phyloP scores from a whole-genome alignment of 345 rosid genomes.

The thale cress (Arabidopsis thaliana) region DNA sequence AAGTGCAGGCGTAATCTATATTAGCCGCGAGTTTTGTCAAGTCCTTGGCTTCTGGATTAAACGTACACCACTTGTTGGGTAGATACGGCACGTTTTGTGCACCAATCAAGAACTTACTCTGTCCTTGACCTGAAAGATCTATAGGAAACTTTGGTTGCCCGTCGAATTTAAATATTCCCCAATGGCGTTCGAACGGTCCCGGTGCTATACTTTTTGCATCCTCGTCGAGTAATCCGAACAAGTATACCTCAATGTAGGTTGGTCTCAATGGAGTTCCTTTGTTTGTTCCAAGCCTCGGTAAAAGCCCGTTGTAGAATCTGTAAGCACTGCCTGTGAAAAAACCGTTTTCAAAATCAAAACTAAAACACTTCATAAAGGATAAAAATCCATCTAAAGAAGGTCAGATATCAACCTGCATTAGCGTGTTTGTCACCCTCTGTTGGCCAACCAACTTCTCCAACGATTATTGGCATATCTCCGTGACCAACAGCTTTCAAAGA shows the following conservation, averaged over 20 bases:
- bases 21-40: slow-evolving; percentile 64
- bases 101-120: slow-evolving; percentile 57
- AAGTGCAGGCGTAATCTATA: slow-evolving; percentile 68
- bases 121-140: slow-evolving; percentile 70
- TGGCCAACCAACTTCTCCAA: slow-evolving; percentile 30
- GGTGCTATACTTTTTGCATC: slow-evolving; percentile 46
- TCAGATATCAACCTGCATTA: slow-evolving; percentile 29
- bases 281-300: slow-evolving; percentile 63
- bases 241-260: slow-evolving; percentile 64
- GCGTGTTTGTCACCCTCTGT: slow-evolving; percentile 57
- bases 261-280: slow-evolving; percentile 79
- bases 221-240: slow-evolving; percentile 63
- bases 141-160: slow-evolving; percentile 78
- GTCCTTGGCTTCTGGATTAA: slow-evolving; percentile 67
- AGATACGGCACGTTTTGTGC: slow-evolving; percentile 67
- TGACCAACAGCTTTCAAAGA: slow-evolving; percentile 65
- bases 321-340: slow-evolving; percentile 49
- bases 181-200: slow-evolving; percentile 83
- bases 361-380: background rate
- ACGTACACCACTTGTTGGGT: slow-evolving; percentile 65
- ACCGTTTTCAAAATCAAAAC: background rate
- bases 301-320: slow-evolving; percentile 76
- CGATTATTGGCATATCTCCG: slow-evolving; percentile 55
- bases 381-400: background rate
- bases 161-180: slow-evolving; percentile 77